These are phyloP conservation scores for Leucosporidium scottii DNA, from an alignment of 768 basidiomycete genomes.

Conservation along the genomic window DNA sequence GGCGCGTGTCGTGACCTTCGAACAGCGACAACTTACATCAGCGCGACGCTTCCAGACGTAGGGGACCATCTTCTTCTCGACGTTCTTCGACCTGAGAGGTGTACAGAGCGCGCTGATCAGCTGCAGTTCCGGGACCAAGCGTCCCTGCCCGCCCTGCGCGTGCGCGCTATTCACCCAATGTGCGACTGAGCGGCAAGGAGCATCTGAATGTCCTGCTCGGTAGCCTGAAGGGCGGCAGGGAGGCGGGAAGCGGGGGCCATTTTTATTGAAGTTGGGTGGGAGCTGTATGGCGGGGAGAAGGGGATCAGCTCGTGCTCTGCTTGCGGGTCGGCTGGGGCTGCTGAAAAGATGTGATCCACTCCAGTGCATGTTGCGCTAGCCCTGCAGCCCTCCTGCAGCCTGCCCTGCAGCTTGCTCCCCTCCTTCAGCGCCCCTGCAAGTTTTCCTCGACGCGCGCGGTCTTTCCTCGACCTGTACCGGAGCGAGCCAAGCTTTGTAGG, in stretches of 20 bases:
- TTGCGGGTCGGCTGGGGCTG: no score
- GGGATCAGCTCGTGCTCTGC: no score
- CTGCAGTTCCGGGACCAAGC: background rate
- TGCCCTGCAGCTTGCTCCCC: no score
- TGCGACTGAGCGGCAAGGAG: conserved; percentile 92
- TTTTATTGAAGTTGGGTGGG: background rate
- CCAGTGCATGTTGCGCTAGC: no score
- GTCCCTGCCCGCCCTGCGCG: background rate
- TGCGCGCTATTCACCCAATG: conserved; percentile 48
- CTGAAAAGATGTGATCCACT: no score
- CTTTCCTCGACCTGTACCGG: no score
- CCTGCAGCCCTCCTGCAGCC: no score
- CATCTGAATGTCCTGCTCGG: conserved; percentile 94
- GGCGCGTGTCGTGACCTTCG: background rate
- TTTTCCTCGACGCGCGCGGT: no score
- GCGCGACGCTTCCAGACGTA: conserved; percentile 95
- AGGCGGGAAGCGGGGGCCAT: conserved; percentile 52
- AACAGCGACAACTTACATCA: conserved; percentile 50
- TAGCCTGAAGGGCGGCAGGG: conserved; percentile 83
- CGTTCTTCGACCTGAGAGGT: conserved; percentile 67
- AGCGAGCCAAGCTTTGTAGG: no score
- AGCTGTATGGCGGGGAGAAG: background rate
- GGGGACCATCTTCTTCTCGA: conserved; percentile 96
- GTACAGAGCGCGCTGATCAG: background rate
- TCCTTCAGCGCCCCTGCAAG: no score